phyloP scores from a whole-genome alignment of 2,329 filamentous ascomycete species.

The Monilinia fructicola region DNA sequence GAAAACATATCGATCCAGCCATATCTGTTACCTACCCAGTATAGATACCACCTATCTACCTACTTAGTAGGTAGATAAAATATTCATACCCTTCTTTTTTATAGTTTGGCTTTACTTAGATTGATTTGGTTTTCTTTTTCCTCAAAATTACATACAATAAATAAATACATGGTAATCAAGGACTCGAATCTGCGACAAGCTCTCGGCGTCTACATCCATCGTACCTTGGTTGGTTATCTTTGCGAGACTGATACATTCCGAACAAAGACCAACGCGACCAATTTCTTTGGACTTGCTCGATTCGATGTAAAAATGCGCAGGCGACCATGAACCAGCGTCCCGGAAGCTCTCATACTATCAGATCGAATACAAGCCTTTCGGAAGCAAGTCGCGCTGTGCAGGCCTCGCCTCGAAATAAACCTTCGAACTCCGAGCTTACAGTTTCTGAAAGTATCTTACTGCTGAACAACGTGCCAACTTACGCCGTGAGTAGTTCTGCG shows the following conservation, averaged over 20 bases:
- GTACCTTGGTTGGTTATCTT: slow-evolving; percentile 17
- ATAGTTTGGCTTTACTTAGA: not conserved
- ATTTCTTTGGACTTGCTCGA: slow-evolving; percentile 18
- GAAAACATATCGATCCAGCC: not conserved
- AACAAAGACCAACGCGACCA: slow-evolving; percentile 22
- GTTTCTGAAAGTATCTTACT: slow-evolving; percentile 32
- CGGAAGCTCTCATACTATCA: slow-evolving; percentile 22
- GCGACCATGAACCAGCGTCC: slow-evolving; percentile 22
- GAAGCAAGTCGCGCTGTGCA: slow-evolving; percentile 21
- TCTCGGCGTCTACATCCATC: slow-evolving; percentile 16
- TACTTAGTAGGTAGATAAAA: not conserved
- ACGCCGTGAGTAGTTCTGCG: slow-evolving; percentile 36
- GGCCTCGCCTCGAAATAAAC: slow-evolving; percentile 21
- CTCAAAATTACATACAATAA: not conserved
- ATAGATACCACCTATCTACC: not conserved
- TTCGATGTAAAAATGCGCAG: slow-evolving; percentile 20
- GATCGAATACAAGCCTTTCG: slow-evolving; percentile 20
- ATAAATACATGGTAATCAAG: not conserved
- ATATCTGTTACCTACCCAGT: not conserved
- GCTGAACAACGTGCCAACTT: slow-evolving; percentile 40
- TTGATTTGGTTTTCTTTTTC: too few relatives aligned
- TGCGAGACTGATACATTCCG: slow-evolving; percentile 15
- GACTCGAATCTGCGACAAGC: slow-evolving; percentile 15
- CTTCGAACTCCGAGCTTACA: slow-evolving; percentile 22
- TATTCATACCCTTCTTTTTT: not conserved